Evolutionary conservation across 192 early-diverging fungal genomes (phyloP), one percentile per base, ranked within the genome.

Genomic region (Backusella circina): DNA sequence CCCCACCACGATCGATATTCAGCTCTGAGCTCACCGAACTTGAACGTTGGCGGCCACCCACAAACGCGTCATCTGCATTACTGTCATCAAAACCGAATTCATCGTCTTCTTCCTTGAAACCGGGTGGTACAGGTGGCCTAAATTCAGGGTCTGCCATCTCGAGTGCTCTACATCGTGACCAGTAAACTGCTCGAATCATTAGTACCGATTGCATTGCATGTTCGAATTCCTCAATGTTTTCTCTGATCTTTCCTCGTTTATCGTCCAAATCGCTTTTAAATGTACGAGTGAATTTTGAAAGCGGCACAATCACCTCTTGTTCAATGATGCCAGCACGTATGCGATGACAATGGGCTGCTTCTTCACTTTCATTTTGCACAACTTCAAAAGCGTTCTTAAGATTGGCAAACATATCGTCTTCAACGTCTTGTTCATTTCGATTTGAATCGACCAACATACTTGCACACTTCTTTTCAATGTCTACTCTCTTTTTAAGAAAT

Each of bases 361-460:
- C 50, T 13, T 21, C 8, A 8, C 69, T 77, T 44, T 77, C 75
- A 3, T 12, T 41, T 7, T 31, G 30, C 3, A 77, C 70, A 16
- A 71, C 39, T 1, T 77, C 23, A 38, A 77, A 77, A n/a, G 47
- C 50, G 4, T 65, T 35, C 36, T 72, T 64, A 15, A 77, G 57
- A 13, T 37, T n/a, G 1, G 28, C 66, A 32, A 44, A 67, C 18
- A 69, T 21, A 28, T 67, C 74, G 39, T 41, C 39, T 32, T 30
- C 18, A 1, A 54, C 70, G 39, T 35, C 47, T 50, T 36, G 36
- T 10, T 28, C 26, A 15, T 30, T 67, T n/a, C 10, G 12, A 10
- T 32, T 32, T 37, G 57, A 10, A 2, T 21, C n/a, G 1, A 1
- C n/a, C 21, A 61, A 65, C 12, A 38, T 1, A 21, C 21, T 30